A percentile compares a stretch with the other conserved stretches of the same genome.
Conservation (phyloP, 2,329 filamentous ascomycete genomes). For the Hymenoscyphus linearis region DNA sequence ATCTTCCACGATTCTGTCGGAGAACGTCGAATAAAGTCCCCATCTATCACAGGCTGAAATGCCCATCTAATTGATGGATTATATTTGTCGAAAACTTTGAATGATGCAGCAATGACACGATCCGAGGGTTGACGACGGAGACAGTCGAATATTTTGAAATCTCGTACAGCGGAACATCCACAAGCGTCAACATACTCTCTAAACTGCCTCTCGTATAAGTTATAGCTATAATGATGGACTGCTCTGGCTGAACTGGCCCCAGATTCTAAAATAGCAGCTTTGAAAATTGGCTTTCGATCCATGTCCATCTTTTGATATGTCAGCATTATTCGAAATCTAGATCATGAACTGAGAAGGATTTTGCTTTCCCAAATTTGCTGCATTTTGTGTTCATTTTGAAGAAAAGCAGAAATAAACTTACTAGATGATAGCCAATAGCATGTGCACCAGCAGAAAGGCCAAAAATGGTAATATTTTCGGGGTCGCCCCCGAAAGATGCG, state of each 20-base stretch:
- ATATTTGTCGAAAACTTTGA: conserved; percentile 40
- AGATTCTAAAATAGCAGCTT: conserved; percentile 50
- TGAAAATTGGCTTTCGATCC: conserved; percentile 36
- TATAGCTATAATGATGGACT: conserved; percentile 48
- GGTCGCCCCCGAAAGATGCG: conserved; percentile 52
- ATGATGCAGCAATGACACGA: conserved; percentile 36
- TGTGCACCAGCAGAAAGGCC: conserved; percentile 57
- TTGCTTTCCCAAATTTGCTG: too few species aligned
- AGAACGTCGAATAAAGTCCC: conserved; percentile 48
- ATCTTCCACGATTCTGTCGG: conserved; percentile 53
- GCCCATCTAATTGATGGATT: conserved; percentile 46
- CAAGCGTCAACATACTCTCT: conserved; percentile 41
- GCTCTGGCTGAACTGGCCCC: conserved; percentile 49
- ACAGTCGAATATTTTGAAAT: conserved; percentile 43
- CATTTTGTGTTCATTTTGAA: background rate
- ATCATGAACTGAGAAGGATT: too few species aligned
- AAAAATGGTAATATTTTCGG: conserved; percentile 51
- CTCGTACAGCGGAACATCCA: conserved; percentile 38
- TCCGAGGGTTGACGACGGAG: conserved; percentile 41
- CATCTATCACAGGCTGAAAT: conserved; percentile 65
- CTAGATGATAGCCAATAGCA: conserved; percentile 36
- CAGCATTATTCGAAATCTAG: background rate
- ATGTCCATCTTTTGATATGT: background rate
- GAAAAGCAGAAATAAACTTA: background rate
- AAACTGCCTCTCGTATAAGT: conserved; percentile 50